These are phyloP conservation scores for Trichoderma cornu-damae DNA, from an alignment of 2,329 filamentous ascomycete species.

Conservation along the genomic window DNA sequence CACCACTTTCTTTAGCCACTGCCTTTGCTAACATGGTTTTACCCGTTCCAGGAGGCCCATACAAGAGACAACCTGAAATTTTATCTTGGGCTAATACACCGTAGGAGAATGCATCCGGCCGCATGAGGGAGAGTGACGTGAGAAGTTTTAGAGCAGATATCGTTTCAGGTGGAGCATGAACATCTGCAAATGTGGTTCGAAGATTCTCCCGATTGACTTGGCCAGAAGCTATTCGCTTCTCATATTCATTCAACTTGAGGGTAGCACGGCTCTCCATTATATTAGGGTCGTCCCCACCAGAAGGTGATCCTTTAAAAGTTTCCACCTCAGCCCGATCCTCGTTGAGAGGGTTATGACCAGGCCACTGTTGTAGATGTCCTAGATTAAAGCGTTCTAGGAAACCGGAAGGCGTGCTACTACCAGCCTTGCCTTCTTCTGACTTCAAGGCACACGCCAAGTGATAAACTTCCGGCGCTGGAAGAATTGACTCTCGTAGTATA, in stretches of 20 bases:
- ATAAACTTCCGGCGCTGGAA: conserved; percentile 38
- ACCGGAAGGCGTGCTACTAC: conserved; percentile 23
- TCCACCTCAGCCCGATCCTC: conserved; percentile 26
- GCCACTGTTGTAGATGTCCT: conserved; percentile 31
- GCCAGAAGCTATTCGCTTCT: conserved; percentile 75
- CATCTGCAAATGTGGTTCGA: conserved; percentile 78
- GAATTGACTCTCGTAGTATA: conserved; percentile 33
- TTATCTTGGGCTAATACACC: conserved; percentile 87
- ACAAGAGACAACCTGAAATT: conserved; percentile 82
- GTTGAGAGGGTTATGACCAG: conserved; percentile 30
- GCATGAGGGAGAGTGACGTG: conserved; percentile 77
- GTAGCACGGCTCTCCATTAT: conserved; percentile 25
- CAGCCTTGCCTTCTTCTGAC: conserved; percentile 23
- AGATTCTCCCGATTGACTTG: conserved; percentile 79
- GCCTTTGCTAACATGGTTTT: conserved; percentile 67
- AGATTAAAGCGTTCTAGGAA: conserved; percentile 32
- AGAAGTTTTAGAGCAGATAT: conserved; percentile 83
- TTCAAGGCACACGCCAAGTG: conserved; percentile 34
- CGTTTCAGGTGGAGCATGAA: conserved; percentile 76
- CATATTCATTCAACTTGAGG: conserved; percentile 63
- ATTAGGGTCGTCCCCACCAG: conserved; percentile 28
- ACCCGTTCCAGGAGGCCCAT: conserved; percentile 78
- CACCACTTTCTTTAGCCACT: conserved; percentile 62
- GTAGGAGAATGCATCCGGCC: conserved; percentile 93
- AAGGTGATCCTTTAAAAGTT: conserved; percentile 27